These are phyloP conservation scores for Fusarium albosuccineum DNA, from an alignment of 2,329 filamentous ascomycete genomes.

Conservation along the genomic window DNA sequence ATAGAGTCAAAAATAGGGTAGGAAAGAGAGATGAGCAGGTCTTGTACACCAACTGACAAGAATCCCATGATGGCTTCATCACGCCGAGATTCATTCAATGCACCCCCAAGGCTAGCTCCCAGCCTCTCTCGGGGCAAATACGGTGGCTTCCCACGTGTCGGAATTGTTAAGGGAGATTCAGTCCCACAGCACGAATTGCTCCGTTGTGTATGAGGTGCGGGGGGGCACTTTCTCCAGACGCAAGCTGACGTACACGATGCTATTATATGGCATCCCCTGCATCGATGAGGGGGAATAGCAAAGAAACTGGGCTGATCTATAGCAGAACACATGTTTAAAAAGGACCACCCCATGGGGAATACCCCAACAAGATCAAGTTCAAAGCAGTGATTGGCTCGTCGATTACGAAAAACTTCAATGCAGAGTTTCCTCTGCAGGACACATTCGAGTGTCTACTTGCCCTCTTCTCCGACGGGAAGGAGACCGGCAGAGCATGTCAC, in stretches of 20 bases:
- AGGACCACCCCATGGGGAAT: constrained; percentile 1
- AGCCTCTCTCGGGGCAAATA: not conserved
- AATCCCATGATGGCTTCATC: not conserved
- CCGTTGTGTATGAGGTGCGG: not conserved
- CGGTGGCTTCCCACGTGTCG: not conserved
- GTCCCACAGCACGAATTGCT: not conserved
- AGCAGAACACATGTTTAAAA: not conserved
- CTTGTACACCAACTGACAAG: not conserved
- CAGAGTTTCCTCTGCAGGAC: not conserved
- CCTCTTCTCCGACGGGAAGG: no score
- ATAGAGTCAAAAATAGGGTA: no score
- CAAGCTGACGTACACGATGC: not conserved
- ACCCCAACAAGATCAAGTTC: not conserved
- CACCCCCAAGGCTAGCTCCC: no score
- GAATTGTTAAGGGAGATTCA: not conserved
- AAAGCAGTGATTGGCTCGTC: no score
- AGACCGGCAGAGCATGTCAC: constrained; percentile 3
- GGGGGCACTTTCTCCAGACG: not conserved
- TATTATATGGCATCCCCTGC: constrained; percentile 5
- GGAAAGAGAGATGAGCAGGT: no score
- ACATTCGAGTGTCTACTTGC: not conserved
- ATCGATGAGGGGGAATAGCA: not conserved
- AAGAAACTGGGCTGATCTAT: not conserved
- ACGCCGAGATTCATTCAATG: no score
- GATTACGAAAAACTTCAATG: not conserved